Evolutionary conservation across 1,284 basidiomycete species (phyloP).

Genomic region (Ceratobasidium sp.): DNA sequence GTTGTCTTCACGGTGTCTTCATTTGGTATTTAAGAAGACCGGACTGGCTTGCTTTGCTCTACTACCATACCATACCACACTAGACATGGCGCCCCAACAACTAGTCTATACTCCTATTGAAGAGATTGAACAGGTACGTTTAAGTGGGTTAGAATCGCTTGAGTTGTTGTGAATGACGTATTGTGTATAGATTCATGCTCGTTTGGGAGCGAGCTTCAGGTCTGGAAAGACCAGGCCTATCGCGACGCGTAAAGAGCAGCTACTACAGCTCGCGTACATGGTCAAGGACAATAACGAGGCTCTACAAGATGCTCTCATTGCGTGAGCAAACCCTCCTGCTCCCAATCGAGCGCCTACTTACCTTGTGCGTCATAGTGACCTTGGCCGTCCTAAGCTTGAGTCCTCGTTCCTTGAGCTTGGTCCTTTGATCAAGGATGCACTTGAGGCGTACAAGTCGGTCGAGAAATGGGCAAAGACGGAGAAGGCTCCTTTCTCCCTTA

Average conservation of each 20-base stretch:
- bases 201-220: constrained; percentile 58
- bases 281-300: constrained; percentile 62
- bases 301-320: constrained; percentile 57
- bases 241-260: constrained; percentile 63
- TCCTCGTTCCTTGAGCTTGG: constrained; percentile 51
- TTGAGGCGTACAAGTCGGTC: constrained; percentile 75
- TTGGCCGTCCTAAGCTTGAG: constrained; percentile 58
- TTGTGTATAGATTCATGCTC: constrained; percentile 51
- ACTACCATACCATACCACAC: no score
- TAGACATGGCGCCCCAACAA: not conserved
- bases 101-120: constrained; percentile 46
- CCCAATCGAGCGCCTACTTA: not conserved
- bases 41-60: no score
- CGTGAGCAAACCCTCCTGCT: constrained; percentile 11
- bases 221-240: constrained; percentile 60
- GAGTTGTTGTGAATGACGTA: not conserved
- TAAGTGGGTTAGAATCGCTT: not conserved
- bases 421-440: constrained; percentile 70
- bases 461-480: constrained; percentile 83
- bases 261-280: constrained; percentile 65
- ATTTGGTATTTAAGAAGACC: no score
- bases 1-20: no score
- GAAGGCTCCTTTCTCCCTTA: constrained; percentile 68
- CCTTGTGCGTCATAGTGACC: constrained; percentile 55
- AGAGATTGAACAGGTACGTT: constrained; percentile 46